Percentiles rank a stretch among this genome's conserved stretches.
phyloP scores from a whole-genome alignment of 306 rosid genomes.

The Acacia confusa region DNA sequence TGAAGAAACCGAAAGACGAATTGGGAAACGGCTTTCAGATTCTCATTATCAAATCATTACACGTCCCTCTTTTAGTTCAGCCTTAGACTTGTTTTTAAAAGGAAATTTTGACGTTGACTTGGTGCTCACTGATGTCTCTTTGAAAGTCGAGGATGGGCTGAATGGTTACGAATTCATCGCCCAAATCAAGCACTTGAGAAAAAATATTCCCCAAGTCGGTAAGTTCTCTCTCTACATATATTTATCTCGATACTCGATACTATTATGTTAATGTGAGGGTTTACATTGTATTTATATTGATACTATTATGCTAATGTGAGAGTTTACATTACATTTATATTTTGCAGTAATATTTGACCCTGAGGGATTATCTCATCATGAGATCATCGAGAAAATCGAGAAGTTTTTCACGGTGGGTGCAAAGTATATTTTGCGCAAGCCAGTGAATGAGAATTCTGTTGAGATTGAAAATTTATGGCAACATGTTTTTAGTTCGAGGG shows the following conservation, averaged over 20 bases:
- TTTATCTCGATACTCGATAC: no score
- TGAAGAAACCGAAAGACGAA: not conserved
- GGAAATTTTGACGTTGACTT: not conserved
- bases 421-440: not conserved
- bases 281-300: no score
- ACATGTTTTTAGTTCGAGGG: not conserved
- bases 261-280: no score
- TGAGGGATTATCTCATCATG: not conserved
- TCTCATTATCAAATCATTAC: not conserved
- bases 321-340: no score
- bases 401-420: no score
- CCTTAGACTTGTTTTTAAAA: no score
- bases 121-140: not conserved
- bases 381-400: no score
- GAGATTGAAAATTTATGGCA: not conserved
- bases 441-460: not conserved
- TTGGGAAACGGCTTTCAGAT: not conserved
- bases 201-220: not conserved
- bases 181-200: not conserved
- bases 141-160: not conserved
- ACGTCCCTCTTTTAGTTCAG: not conserved
- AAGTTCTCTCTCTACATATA: no score
- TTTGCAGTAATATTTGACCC: not conserved
- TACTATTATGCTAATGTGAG: no score
- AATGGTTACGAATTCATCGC: not conserved